phyloP scores from a whole-genome alignment of 257 asterid genomes.

The Solanum paucissectum region DNA sequence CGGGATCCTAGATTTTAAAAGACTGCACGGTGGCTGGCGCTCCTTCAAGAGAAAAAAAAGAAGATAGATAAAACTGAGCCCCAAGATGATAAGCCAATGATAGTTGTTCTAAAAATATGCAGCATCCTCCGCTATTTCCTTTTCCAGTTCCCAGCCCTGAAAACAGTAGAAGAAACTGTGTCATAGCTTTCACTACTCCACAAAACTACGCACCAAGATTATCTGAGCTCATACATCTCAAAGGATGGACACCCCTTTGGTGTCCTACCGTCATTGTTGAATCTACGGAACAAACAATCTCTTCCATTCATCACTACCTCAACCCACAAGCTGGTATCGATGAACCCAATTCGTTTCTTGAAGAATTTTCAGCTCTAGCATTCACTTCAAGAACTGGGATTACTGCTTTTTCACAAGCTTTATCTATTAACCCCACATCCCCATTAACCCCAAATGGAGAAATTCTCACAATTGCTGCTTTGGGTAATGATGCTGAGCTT shows the following conservation, averaged over 20 bases:
- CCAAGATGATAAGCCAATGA: conserved; percentile 18
- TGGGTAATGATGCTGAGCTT: conserved; percentile 63
- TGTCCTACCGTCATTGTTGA: conserved; percentile 62
- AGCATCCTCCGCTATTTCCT: conserved; percentile 17
- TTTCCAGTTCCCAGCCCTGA: conserved; percentile 1
- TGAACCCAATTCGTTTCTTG: conserved; percentile 21
- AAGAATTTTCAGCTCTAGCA: conserved; percentile 53
- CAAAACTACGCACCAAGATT: conserved; percentile 52
- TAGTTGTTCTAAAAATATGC: conserved; percentile 20
- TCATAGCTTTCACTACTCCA: conserved; percentile 69
- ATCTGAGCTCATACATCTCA: conserved; percentile 30
- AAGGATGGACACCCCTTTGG: conserved; percentile 60
- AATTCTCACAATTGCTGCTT: conserved; percentile 43
- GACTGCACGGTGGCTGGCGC: neutral
- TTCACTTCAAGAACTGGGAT: conserved; percentile 81
- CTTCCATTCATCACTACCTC: conserved; percentile 31
- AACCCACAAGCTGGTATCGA: conserved; percentile 1
- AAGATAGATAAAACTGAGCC: neutral
- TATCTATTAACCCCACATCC: conserved; percentile 10
- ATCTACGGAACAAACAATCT: conserved; percentile 40
- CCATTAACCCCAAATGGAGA: conserved; percentile 36
- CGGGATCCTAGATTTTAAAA: no score
- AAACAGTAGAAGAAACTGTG: conserved; percentile 15
- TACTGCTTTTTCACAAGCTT: conserved; percentile 42
- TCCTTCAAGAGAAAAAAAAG: neutral